Evolutionary conservation across 106 monocot genomes (phyloP), one percentile per base, ranked within the genome.

Genomic region (Platanthera guangdongensis): DNA sequence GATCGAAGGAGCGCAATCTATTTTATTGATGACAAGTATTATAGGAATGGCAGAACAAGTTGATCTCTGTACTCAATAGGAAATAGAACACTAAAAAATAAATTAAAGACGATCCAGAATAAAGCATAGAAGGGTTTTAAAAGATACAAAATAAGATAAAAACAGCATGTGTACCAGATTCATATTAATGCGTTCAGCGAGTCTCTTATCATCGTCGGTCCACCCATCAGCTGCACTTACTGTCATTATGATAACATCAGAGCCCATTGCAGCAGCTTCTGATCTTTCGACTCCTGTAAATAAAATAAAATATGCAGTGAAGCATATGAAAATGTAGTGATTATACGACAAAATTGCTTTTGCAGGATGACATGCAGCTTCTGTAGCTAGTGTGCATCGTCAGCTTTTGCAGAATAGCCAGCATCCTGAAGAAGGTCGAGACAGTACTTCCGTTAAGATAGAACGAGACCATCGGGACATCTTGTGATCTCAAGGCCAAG

Each of bases 11-110:
- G 84, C 78, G 72, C 97, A 84, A 86, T 97, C 97, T 67, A 89
- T 88, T 76, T 97, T 97, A 82, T 97, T 97, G 63, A 89, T 77
- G 52, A 87, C 94, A 77, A 97, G 93, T 70, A 97, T 86, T 74
- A 88, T 85, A 2, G 97, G 93, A 54, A 63, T 69, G 12, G 52
- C 10, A 39, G 78, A 85, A 78, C 57, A 63, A 49, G 81, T 73
- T 32, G 84, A 83, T 18, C 71, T 86, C 92, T 95, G 78, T 51
- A 51, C 32, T 67, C 52, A 47, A 71, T 45, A 74, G 25, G n/a
- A 75, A 47, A 50, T 47, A 45, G n/a, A 69, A 12, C 50, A 74
- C 52, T 6, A 10, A 73, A 62, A 59, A 50, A 72, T 5, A 63
- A 39, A 25, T 47, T 45, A 28, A 47, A n/a, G 8, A 53, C 47